Percentiles rank a stretch among this genome's conserved stretches.
Conservation (phyloP, 2,329 filamentous ascomycete species). For the Calonectria leucothoes region DNA sequence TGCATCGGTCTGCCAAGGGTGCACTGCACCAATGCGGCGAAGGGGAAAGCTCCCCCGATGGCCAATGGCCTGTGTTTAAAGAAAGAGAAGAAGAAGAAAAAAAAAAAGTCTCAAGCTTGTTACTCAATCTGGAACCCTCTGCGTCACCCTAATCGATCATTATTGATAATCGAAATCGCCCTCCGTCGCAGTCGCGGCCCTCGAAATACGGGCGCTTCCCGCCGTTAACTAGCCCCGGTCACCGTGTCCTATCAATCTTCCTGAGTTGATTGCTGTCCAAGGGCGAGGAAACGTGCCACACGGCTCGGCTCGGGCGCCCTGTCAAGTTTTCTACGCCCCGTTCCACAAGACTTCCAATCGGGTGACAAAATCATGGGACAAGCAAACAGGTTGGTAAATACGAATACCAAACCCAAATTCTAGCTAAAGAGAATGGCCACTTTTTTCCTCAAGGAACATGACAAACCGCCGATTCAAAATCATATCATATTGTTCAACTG, state of each 20-base stretch:
- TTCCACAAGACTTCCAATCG: not conserved
- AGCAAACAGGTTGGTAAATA: not conserved
- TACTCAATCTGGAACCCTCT: not conserved
- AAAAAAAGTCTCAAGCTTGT: not conserved
- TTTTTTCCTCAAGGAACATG: not conserved
- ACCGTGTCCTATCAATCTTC: not conserved
- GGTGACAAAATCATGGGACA: not conserved
- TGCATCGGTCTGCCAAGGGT: not conserved
- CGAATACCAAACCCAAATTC: not conserved
- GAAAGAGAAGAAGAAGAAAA: not conserved
- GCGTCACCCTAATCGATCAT: not conserved
- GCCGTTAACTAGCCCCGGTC: not conserved
- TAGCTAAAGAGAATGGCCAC: not conserved
- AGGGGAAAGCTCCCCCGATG: not conserved
- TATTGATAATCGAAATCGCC: not conserved
- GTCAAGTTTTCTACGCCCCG: not conserved
- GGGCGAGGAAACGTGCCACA: not conserved
- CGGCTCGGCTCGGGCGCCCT: not conserved
- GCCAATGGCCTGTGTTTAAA: not conserved
- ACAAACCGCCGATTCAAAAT: not conserved
- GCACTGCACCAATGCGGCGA: not conserved
- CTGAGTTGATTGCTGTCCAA: not conserved
- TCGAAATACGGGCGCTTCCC: constrained; percentile 1
- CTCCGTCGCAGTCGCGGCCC: not conserved
- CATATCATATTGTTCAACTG: not conserved